A percentile compares a stretch with the other conserved stretches of the same genome.
phyloP scores from a whole-genome alignment of 352 stramenopile genomes.

The Globisporangium irregulare region DNA sequence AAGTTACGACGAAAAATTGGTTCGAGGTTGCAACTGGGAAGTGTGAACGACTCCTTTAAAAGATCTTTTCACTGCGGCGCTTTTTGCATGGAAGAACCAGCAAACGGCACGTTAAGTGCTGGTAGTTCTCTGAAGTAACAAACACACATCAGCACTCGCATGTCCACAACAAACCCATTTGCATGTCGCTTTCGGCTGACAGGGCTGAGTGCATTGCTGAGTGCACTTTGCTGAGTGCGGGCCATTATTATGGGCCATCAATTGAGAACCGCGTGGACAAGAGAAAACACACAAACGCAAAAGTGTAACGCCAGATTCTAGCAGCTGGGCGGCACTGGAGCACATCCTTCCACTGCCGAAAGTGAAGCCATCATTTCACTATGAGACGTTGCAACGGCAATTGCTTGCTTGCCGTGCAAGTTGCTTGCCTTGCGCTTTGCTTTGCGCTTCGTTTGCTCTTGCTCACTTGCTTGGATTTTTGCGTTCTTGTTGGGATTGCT shows the following conservation, averaged over 20 bases:
- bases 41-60: too few relatives aligned
- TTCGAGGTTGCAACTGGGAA: too few relatives aligned
- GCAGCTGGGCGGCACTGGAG: background rate
- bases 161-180: background rate
- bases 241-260: background rate
- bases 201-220: too few relatives aligned
- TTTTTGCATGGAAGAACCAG: too few relatives aligned
- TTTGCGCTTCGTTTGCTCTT: background rate
- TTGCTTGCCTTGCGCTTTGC: background rate
- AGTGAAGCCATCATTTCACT: background rate
- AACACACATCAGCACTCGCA: too few relatives aligned
- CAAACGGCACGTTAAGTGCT: too few relatives aligned
- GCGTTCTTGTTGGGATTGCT: background rate
- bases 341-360: background rate
- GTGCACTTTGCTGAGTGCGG: background rate
- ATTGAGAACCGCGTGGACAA: background rate
- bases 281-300: background rate
- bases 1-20: too few relatives aligned
- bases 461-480: background rate
- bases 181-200: background rate
- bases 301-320: background rate
- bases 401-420: background rate
- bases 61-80: too few relatives aligned
- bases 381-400: background rate
- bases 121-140: too few relatives aligned